Evolutionary conservation across 2,329 filamentous ascomycete genomes (phyloP).

Genomic region (Stachybotrys elegans): DNA sequence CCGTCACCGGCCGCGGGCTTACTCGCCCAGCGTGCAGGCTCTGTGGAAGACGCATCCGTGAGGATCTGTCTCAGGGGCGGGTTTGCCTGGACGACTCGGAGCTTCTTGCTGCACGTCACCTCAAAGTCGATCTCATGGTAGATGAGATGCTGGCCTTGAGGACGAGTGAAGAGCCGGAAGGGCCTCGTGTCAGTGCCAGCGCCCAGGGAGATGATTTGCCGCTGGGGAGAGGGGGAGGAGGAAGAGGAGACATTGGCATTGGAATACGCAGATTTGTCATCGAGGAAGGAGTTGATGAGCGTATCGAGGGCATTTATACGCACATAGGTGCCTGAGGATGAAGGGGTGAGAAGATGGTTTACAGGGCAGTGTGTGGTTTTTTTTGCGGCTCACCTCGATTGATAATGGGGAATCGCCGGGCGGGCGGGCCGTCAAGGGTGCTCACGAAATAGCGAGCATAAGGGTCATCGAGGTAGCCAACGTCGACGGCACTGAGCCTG

Average conservation of each 20-base stretch:
- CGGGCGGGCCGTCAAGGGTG: slow-evolving; percentile 35
- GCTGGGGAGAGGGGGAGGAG: slow-evolving; percentile 19
- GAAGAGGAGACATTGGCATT: too few relatives aligned
- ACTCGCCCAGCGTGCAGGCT: slow-evolving; percentile 36
- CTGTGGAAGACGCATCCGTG: slow-evolving; percentile 21
- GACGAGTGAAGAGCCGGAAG: slow-evolving; percentile 63
- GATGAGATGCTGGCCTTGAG: slow-evolving; percentile 40
- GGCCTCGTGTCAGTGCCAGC: slow-evolving; percentile 90
- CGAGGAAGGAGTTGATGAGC: slow-evolving; percentile 70
- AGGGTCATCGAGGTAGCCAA: slow-evolving; percentile 79
- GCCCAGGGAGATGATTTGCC: slow-evolving; percentile 86
- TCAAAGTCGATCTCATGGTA: slow-evolving; percentile 96
- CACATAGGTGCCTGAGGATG: slow-evolving; percentile 73
- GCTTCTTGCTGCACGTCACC: slow-evolving; percentile 64
- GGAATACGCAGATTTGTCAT: too few relatives aligned
- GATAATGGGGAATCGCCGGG: slow-evolving; percentile 80
- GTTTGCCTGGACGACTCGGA: slow-evolving; percentile 45
- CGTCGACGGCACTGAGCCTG: slow-evolving; percentile 77
- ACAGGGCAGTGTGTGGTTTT: not conserved
- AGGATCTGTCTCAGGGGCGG: slow-evolving; percentile 35
- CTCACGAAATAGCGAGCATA: slow-evolving; percentile 70
- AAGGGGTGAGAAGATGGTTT: not conserved
- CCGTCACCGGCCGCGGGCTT: slow-evolving; percentile 32
- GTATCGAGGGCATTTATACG: slow-evolving; percentile 78
- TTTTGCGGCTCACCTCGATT: slow-evolving; percentile 67